Percentiles rank a stretch among this genome's conserved stretches.
These are phyloP conservation scores for Thielaviopsis ethacetica DNA, from an alignment of 2,329 filamentous ascomycete genomes.

Conservation along the genomic window DNA sequence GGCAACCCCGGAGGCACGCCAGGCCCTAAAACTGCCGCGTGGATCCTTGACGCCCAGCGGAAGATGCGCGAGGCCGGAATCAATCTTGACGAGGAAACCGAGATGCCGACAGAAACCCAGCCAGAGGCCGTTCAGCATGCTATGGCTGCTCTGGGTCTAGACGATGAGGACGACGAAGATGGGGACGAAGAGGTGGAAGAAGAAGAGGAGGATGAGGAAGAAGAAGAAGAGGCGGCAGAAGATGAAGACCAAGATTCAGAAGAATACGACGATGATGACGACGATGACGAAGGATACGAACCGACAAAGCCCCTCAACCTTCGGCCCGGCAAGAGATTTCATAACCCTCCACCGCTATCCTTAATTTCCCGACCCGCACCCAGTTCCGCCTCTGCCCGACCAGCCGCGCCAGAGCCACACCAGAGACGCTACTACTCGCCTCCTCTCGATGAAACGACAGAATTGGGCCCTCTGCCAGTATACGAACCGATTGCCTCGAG, in stretches of 20 bases:
- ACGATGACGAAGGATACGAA: conserved; percentile 7
- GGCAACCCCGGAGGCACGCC: background rate
- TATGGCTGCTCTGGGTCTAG: background rate
- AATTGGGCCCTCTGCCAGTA: background rate
- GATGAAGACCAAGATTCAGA: conserved; percentile 1
- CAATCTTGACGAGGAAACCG: conserved; percentile 3
- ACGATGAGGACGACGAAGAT: background rate
- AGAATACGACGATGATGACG: conserved; percentile 2
- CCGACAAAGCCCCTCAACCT: conserved; percentile 5
- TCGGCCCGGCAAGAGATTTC: background rate
- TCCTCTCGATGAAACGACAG: background rate
- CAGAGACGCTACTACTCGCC: background rate
- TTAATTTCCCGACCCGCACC: background rate
- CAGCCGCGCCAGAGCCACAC: background rate
- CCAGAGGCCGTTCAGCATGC: background rate
- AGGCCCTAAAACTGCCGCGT: conserved; percentile 5
- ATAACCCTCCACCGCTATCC: background rate
- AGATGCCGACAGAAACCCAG: background rate
- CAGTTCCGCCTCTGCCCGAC: background rate
- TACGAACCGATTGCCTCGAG: conserved; percentile 5
- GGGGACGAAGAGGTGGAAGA: background rate
- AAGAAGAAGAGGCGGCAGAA: background rate
- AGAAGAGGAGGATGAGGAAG: background rate
- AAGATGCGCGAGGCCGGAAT: conserved; percentile 10
- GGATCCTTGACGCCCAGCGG: conserved; percentile 6